phyloP scores from a whole-genome alignment of 2,329 filamentous ascomycete genomes.

The Chrysoporthe deuterocubensis region DNA sequence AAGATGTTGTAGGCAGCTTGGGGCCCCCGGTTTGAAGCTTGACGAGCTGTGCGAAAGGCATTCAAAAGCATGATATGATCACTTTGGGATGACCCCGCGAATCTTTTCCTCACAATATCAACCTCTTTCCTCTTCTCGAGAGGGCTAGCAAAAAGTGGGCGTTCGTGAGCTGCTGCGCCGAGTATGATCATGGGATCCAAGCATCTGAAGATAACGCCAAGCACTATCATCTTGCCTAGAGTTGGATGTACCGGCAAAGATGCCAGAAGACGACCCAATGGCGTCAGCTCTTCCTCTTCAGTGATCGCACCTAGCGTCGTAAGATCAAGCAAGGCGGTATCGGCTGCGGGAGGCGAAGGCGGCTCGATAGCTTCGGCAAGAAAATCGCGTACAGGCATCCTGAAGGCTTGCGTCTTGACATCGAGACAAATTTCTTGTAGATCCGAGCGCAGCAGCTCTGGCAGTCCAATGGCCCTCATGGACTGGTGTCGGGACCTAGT shows the following conservation, averaged over 20 bases:
- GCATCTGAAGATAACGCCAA: conserved; percentile 56
- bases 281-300: conserved; percentile 46
- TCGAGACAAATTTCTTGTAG: conserved; percentile 49
- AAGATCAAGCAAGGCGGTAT: conserved; percentile 44
- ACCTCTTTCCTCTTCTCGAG: background rate
- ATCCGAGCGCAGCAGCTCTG: conserved; percentile 48
- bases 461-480: conserved; percentile 36
- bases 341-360: conserved; percentile 42
- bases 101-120: background rate
- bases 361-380: conserved; percentile 50
- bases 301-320: conserved; percentile 47
- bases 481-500: conserved; percentile 35
- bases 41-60: background rate
- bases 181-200: conserved; percentile 54
- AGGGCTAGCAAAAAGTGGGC: conserved; percentile 13
- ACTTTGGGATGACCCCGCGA: background rate
- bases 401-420: conserved; percentile 44
- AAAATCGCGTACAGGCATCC: conserved; percentile 44
- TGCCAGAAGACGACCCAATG: conserved; percentile 41
- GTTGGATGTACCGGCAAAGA: conserved; percentile 47
- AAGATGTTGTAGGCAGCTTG: background rate
- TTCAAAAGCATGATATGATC: conserved; percentile 1
- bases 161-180: conserved; percentile 32
- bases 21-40: background rate
- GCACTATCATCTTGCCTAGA: conserved; percentile 52